Conservation (phyloP, 139 green algal genomes). For the Nannochloris sp. region DNA sequence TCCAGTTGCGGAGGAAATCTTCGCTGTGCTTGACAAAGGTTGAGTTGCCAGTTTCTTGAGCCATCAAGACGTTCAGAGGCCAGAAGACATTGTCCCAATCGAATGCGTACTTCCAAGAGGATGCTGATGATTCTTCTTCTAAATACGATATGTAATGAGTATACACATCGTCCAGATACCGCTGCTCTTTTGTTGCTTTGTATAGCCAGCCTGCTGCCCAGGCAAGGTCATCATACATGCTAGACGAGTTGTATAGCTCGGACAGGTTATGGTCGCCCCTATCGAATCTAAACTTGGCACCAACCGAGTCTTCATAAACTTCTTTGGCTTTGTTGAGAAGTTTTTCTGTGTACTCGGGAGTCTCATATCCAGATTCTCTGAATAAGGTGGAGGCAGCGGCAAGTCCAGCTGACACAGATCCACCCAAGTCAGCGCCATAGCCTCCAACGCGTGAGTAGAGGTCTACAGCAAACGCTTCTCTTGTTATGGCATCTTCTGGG, state of each 20-base stretch:
- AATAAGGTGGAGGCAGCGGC: constrained; percentile 53
- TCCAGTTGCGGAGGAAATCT: constrained; percentile 37
- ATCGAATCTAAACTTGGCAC: constrained; percentile 1
- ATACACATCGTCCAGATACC: constrained; percentile 45
- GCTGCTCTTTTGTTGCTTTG: constrained; percentile 38
- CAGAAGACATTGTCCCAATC: constrained; percentile 48
- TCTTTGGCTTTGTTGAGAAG: constrained; percentile 37
- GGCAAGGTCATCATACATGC: constrained; percentile 52
- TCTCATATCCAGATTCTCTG: constrained; percentile 4
- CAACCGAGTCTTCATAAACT: constrained; percentile 30
- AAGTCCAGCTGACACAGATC: constrained; percentile 46
- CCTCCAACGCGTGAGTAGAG: constrained; percentile 3
- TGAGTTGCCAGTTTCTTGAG: constrained; percentile 31
- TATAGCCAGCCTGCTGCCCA: constrained; percentile 63
- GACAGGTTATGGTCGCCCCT: constrained; percentile 37
- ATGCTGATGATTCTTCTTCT: constrained; percentile 14
- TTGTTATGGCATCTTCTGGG: constrained; percentile 18
- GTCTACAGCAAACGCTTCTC: constrained; percentile 22
- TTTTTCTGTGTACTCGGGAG: constrained; percentile 29
- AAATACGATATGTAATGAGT: constrained; percentile 36
- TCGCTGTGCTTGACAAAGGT: constrained; percentile 36
- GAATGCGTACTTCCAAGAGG: constrained; percentile 31
- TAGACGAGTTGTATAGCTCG: constrained; percentile 43
- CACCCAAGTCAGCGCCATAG: constrained; percentile 39
- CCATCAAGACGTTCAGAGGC: constrained; percentile 43